Conservation (phyloP, 768 basidiomycete species). For the Boletus reticulatus region DNA sequence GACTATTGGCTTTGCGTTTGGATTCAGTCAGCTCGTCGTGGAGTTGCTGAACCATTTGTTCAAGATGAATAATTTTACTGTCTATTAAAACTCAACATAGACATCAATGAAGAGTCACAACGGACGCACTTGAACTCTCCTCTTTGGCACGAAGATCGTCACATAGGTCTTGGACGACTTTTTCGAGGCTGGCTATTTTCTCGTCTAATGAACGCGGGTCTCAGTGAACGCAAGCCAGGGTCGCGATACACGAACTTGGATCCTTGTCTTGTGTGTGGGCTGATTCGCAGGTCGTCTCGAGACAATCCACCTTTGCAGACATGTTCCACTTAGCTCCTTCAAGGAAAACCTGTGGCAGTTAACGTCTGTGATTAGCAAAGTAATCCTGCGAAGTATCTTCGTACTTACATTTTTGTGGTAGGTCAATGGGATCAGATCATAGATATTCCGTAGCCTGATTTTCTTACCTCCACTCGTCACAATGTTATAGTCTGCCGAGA, state of each 20-base stretch:
- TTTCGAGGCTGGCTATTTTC: not conserved
- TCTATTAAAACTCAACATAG: not conserved
- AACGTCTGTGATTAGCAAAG: not conserved
- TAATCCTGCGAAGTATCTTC: not conserved
- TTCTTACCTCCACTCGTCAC: conserved; percentile 1
- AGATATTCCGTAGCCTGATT: not conserved
- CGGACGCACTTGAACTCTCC: not conserved
- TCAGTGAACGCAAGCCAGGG: not conserved
- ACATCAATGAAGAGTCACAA: not conserved
- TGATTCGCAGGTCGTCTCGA: not conserved
- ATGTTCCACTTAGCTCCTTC: not conserved
- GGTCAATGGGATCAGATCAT: not conserved
- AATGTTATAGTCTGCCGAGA: conserved; percentile 2
- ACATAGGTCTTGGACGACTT: not conserved
- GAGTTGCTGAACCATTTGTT: not conserved
- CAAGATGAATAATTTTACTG: not conserved
- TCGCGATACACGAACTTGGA: not conserved
- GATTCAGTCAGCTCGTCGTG: not conserved
- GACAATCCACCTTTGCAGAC: not conserved
- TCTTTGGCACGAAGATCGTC: not conserved
- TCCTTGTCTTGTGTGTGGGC: not conserved
- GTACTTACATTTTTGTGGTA: not conserved
- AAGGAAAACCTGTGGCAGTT: not conserved
- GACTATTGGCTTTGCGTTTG: not conserved
- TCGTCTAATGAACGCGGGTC: not conserved